phyloP scores from a whole-genome alignment of 331 rosid genomes.

The Acacia pycnantha region DNA sequence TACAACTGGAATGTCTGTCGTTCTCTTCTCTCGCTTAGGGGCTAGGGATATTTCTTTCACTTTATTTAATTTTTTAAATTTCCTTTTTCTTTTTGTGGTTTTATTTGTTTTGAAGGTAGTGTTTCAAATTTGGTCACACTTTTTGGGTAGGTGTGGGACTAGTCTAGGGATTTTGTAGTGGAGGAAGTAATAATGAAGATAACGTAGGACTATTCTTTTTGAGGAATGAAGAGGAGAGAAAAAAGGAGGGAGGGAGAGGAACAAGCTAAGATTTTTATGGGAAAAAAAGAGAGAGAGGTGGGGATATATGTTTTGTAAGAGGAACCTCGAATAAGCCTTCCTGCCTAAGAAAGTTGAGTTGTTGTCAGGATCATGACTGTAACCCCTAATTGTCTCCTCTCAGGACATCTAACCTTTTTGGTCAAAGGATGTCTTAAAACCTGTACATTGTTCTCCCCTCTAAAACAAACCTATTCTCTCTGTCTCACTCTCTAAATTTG shows the following conservation, averaged over 20 bases:
- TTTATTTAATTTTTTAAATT: not conserved
- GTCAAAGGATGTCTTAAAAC: conserved; percentile 32
- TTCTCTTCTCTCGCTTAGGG: conserved; percentile 49
- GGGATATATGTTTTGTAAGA: conserved; percentile 21
- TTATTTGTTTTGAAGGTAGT: not conserved
- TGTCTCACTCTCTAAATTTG: not conserved
- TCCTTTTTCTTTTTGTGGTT: not conserved
- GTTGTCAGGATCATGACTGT: conserved; percentile 64
- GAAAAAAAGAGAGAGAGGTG: conserved; percentile 44
- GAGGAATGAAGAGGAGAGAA: conserved; percentile 8
- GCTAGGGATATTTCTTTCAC: conserved; percentile 38
- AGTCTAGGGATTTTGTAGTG: conserved; percentile 67
- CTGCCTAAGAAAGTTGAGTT: conserved; percentile 53
- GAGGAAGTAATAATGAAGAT: conserved; percentile 13
- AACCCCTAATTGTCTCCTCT: conserved; percentile 84
- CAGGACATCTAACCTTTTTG: conserved; percentile 57
- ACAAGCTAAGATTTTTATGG: too few relatives aligned
- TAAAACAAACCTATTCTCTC: not conserved
- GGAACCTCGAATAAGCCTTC: conserved; percentile 44
- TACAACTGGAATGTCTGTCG: conserved; percentile 98
- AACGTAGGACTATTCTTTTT: not conserved
- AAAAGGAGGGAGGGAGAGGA: conserved; percentile 27
- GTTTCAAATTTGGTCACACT: conserved; percentile 21
- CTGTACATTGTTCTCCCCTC: not conserved
- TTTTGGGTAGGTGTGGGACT: conserved; percentile 35